A percentile compares a stretch with the other conserved stretches of the same genome.
These are phyloP conservation scores for Paramecium sonneborni DNA, from an alignment of 73 alveolate genomes.

Conservation along the genomic window DNA sequence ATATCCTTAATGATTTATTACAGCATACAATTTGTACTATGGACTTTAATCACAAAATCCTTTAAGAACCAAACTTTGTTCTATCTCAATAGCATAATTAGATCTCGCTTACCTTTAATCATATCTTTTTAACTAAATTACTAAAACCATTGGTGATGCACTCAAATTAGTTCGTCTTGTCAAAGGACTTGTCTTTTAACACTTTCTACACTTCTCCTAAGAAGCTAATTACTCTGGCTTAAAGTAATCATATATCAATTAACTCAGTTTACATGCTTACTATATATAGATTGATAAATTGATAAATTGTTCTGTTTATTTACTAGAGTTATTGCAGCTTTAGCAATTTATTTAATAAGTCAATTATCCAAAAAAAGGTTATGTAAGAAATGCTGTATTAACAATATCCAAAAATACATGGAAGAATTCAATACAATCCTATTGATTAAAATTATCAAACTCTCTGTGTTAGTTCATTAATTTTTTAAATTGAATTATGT, in stretches of 20 bases:
- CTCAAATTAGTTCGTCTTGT: neutral
- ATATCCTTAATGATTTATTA: slow-evolving; percentile 34
- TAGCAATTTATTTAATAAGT: neutral
- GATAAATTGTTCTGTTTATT: neutral
- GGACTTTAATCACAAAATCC: neutral
- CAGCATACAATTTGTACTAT: slow-evolving; percentile 23
- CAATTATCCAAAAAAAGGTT: neutral
- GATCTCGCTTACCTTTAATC: neutral
- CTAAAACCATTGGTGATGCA: neutral
- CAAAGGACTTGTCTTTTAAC: neutral
- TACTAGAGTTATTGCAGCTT: neutral
- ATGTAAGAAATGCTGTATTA: neutral
- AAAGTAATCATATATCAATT: neutral
- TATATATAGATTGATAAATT: neutral
- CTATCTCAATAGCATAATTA: neutral
- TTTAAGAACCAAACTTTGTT: neutral
- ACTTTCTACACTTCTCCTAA: neutral
- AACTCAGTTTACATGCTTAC: neutral
- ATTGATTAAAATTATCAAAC: slow-evolving; percentile 14
- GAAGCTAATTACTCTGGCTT: neutral
- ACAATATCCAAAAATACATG: slow-evolving; percentile 35
- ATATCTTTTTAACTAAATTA: slow-evolving; percentile 42
- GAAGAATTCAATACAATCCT: slow-evolving; percentile 47
- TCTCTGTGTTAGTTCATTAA: neutral
- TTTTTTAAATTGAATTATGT: neutral